phyloP scores from a whole-genome alignment of 1,139 yeast genomes.

The Magnusiomyces clavatus region DNA sequence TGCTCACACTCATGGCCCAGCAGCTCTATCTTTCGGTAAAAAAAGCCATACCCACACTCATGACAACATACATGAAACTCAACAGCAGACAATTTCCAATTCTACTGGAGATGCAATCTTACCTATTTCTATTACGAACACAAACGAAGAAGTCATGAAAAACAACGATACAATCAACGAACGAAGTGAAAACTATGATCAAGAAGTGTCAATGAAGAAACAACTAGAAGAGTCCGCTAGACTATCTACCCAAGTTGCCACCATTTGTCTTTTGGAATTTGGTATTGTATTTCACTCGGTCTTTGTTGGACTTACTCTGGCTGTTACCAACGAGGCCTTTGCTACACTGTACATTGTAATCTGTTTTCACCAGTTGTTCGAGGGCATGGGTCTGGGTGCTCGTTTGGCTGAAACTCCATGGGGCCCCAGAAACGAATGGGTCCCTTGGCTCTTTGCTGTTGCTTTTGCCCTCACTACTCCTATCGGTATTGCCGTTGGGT shows the following conservation, averaged over 20 bases:
- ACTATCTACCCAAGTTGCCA: conserved; percentile 31
- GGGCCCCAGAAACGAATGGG: conserved; percentile 42
- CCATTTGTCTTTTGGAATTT: conserved; percentile 62
- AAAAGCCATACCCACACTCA: neutral
- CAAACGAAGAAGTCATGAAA: neutral
- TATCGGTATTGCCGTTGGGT: conserved; percentile 74
- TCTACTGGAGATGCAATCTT: too few species aligned
- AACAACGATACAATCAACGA: neutral
- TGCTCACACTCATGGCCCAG: conserved; percentile 25
- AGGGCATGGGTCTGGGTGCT: conserved; percentile 87
- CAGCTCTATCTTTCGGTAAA: conserved; percentile 13
- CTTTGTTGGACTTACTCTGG: conserved; percentile 67
- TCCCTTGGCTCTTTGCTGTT: conserved; percentile 53
- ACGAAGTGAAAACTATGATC: neutral
- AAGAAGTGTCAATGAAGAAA: neutral
- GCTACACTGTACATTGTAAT: conserved; percentile 68
- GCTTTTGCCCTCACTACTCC: conserved; percentile 72
- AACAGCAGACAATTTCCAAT: too few species aligned
- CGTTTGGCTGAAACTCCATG: conserved; percentile 69
- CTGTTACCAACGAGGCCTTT: conserved; percentile 69
- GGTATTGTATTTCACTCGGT: conserved; percentile 79
- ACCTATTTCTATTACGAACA: neutral
- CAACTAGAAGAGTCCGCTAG: conserved; percentile 3
- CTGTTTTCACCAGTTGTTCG: conserved; percentile 86
- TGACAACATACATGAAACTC: neutral